Base-by-base conservation (phyloP, 2,329 filamentous ascomycete species). In the Hypoxylon sp. region DNA sequence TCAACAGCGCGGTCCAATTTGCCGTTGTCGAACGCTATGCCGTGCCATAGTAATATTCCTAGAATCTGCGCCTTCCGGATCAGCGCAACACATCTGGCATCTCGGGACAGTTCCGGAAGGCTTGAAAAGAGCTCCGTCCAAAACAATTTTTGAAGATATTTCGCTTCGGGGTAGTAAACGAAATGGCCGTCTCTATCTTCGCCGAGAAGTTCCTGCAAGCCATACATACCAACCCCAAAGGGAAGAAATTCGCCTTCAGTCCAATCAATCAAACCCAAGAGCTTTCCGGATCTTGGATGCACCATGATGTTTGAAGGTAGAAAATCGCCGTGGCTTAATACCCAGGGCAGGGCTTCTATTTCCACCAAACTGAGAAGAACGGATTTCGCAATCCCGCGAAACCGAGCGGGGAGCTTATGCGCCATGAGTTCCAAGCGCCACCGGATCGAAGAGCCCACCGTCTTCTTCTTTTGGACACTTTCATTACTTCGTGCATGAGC, bases 201-300 rank as follows among this genome's bases (percentile, higher is more conserved):
- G 0, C 88, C 87, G 0, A 91, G 78, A 0, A 91, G 73, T 75
- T 88, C 84, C 73, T 91, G 88, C 0, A 91, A 76, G 0, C 88
- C 88, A 70, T 90, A 91, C 47, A 90, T 75, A 27, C 84, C 85
- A 2, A 86, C 80, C 0, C 89, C 89, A 70, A 89, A 88, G 0
- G 88, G 88, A 7, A 90, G 75, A 65, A 80, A 83, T 73, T 91
- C 88, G 0, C 85, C 87, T 73, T 91, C 89, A 0, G 87, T 87
- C 89, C 89, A 91, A 73, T 91, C 89, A 0, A 91, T 81, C 0
- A 91, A 65, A 1, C 88, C 89, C 0, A 74, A 80, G 6, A 91
- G 73, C 2, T 71, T 60, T 58, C 85, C 86, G 0, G 81, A 81
- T 1, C 76, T 61, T 0, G 78, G 72, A 57, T 83, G 78, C 0